phyloP scores from a whole-genome alignment of 495 filamentous ascomycete genomes.

The Elasticomyces elasticus region DNA sequence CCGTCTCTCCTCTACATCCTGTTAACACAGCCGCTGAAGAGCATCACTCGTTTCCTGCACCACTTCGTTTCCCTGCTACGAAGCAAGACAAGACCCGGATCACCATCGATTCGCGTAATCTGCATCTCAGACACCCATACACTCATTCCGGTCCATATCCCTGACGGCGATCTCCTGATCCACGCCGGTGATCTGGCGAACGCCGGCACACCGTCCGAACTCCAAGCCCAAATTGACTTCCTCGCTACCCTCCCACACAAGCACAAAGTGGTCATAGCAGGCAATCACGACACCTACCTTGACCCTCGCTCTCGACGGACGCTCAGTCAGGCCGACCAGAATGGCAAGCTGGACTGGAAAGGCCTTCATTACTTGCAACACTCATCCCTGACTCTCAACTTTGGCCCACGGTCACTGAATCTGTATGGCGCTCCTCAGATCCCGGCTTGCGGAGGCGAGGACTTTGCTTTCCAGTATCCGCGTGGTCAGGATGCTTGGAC shows the following conservation, averaged over 20 bases:
- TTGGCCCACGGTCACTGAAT: conserved; percentile 35
- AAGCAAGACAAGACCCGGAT: conserved; percentile 44
- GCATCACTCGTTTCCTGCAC: conserved; percentile 44
- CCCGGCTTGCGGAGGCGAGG: conserved; percentile 46
- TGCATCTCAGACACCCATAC: conserved; percentile 88
- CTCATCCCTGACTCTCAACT: conserved; percentile 42
- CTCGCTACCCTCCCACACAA: conserved; percentile 57
- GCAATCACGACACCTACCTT: conserved; percentile 85
- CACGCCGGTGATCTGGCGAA: conserved; percentile 82
- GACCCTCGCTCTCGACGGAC: conserved; percentile 43
- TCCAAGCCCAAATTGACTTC: conserved; percentile 76
- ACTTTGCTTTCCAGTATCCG: conserved; percentile 60
- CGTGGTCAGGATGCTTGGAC: conserved; percentile 53
- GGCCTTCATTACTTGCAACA: conserved; percentile 57
- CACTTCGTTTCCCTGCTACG: conserved; percentile 53
- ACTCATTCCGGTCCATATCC: conserved; percentile 46
- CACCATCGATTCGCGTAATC: conserved; percentile 59
- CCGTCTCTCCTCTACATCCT: conserved; percentile 42
- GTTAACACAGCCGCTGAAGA: conserved; percentile 42
- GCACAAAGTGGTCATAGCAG: conserved; percentile 73
- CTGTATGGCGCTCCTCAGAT: conserved; percentile 58
- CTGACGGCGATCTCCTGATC: conserved; percentile 71
- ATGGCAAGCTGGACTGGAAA: conserved; percentile 42
- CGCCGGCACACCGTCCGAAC: conserved; percentile 56
- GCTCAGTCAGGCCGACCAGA: conserved; percentile 31